These are phyloP conservation scores for Fusarium nurragi DNA, from an alignment of 2,329 filamentous ascomycete species.

Conservation along the genomic window DNA sequence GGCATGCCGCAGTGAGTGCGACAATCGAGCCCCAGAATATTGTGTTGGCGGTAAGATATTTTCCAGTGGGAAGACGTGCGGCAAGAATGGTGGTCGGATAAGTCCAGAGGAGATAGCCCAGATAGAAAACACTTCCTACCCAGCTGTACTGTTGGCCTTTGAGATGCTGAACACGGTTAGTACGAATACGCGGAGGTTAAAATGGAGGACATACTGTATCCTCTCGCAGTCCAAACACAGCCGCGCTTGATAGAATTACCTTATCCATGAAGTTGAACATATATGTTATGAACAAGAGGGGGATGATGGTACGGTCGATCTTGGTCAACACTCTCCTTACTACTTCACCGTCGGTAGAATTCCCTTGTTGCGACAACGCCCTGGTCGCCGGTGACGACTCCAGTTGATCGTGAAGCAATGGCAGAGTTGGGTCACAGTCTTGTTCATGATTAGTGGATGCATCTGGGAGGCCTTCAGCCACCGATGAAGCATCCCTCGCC, in stretches of 20 bases:
- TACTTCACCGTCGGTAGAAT: slow-evolving; percentile 4
- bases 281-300: slow-evolving; percentile 66
- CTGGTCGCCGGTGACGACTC: not conserved
- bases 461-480: not conserved
- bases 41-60: slow-evolving; percentile 58
- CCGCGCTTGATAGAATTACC: slow-evolving; percentile 63
- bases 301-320: slow-evolving; percentile 65
- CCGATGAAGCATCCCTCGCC: not conserved
- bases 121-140: slow-evolving; percentile 59
- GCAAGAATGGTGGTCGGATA: slow-evolving; percentile 61
- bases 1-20: slow-evolving; percentile 56
- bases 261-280: slow-evolving; percentile 72
- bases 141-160: slow-evolving; percentile 68
- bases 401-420: slow-evolving; percentile 9
- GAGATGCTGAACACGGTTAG: slow-evolving; percentile 33
- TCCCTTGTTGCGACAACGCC: not conserved
- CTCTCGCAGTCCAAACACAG: slow-evolving; percentile 64
- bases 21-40: slow-evolving; percentile 62
- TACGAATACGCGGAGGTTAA: rapidly evolving
- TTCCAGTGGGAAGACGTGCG: slow-evolving; percentile 57
- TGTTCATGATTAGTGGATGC: not conserved
- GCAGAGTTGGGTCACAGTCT: not conserved
- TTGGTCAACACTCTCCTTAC: slow-evolving; percentile 58
- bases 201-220: slow-evolving; percentile 51
- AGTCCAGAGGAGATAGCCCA: slow-evolving; percentile 60